Evolutionary conservation across 768 basidiomycete genomes (phyloP).

Genomic region (Kwoniella dejecticola): DNA sequence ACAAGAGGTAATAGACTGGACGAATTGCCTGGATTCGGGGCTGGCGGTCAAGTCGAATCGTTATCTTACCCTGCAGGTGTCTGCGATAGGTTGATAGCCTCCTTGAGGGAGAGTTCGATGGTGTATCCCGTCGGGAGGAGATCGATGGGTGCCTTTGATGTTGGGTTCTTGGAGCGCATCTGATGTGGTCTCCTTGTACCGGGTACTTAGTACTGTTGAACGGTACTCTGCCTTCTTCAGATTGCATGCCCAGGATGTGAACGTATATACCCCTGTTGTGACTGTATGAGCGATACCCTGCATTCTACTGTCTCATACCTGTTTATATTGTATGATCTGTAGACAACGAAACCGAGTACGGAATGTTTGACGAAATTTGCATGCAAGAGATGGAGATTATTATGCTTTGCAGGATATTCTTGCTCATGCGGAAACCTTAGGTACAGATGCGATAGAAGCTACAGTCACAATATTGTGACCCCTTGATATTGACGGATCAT

Average conservation of each 20-base stretch:
- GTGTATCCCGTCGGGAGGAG: constrained; percentile 48
- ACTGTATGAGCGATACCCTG: no score
- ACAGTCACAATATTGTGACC: no score
- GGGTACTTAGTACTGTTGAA: background rate
- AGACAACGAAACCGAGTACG: constrained; percentile 4
- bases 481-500: no score
- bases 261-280: no score
- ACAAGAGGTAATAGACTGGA: constrained; percentile 50
- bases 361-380: no score
- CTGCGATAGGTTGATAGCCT: constrained; percentile 68
- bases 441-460: no score
- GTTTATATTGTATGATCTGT: background rate
- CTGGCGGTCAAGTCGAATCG: constrained; percentile 85
- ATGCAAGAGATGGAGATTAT: no score
- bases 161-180: constrained; percentile 53
- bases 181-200: background rate
- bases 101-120: constrained; percentile 71
- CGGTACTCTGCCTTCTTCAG: no score
- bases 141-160: constrained; percentile 48
- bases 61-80: constrained; percentile 78
- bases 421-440: no score
- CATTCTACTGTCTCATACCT: background rate
- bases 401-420: no score
- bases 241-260: no score
- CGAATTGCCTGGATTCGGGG: constrained; percentile 70